Evolutionary conservation across 352 stramenopile genomes (phyloP).

Genomic region (Phytophthora fragariae): DNA sequence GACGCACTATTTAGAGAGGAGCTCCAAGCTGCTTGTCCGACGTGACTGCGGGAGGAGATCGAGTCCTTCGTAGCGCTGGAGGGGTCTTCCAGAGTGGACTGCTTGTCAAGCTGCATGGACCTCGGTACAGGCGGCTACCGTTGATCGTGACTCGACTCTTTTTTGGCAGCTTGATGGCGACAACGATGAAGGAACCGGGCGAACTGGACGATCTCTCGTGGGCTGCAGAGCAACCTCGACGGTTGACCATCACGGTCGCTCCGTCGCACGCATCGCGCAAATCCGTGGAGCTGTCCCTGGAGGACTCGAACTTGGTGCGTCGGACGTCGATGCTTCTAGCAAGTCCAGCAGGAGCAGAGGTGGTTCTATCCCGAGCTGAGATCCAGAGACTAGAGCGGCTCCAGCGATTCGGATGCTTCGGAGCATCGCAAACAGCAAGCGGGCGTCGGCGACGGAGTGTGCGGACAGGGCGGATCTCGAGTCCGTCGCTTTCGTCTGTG

Average conservation of each 20-base stretch:
- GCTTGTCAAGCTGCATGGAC: conserved; percentile 32
- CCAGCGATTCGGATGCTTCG: conserved; percentile 47
- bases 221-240: conserved; percentile 28
- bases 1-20: conserved; percentile 28
- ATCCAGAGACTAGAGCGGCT: conserved; percentile 49
- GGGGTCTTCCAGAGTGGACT: neutral
- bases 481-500: conserved; percentile 11
- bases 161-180: conserved; percentile 6
- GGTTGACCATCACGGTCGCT: conserved; percentile 34
- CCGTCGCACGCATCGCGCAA: conserved; percentile 24
- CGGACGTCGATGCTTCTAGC: conserved; percentile 65
- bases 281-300: conserved; percentile 47
- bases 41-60: conserved; percentile 4
- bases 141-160: neutral
- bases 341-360: conserved; percentile 40
- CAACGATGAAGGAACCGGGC: conserved; percentile 3
- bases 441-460: conserved; percentile 15
- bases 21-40: neutral
- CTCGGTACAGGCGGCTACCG: conserved; percentile 7
- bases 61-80: neutral
- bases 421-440: neutral
- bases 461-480: conserved; percentile 17
- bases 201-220: conserved; percentile 13
- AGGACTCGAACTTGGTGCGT: conserved; percentile 52
- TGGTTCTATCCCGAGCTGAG: conserved; percentile 55